phyloP scores from a whole-genome alignment of 768 basidiomycete species.

The Boletellus ananiceps region DNA sequence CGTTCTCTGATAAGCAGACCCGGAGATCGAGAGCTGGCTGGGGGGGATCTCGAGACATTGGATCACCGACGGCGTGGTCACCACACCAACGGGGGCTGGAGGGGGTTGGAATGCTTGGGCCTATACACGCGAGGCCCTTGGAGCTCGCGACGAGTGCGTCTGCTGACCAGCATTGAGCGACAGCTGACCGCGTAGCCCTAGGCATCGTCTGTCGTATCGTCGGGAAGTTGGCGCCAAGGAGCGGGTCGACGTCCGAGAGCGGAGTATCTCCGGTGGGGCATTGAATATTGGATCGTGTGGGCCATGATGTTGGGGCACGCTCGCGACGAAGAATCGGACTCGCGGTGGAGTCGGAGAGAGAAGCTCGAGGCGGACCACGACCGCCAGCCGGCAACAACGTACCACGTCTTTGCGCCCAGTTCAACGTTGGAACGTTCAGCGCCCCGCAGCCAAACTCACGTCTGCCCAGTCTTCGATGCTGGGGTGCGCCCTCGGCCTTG shows the following conservation, averaged over 20 bases:
- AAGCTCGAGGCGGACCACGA: background rate
- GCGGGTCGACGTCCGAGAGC: too few species aligned
- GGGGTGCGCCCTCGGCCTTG: background rate
- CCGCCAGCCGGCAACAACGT: background rate
- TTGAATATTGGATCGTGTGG: background rate
- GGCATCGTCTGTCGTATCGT: too few species aligned
- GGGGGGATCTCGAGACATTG: background rate
- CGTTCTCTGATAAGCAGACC: background rate
- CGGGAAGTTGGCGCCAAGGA: too few species aligned
- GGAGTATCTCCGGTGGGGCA: background rate
- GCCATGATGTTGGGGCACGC: background rate
- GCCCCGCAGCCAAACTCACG: background rate
- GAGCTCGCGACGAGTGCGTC: too few species aligned
- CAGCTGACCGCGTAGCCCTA: too few species aligned
- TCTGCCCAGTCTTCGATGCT: background rate
- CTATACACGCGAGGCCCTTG: too few species aligned
- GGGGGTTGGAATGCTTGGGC: too few species aligned
- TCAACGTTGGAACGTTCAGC: background rate
- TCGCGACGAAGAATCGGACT: background rate
- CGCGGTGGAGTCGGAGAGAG: background rate
- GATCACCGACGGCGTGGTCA: too few species aligned
- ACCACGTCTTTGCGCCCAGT: background rate
- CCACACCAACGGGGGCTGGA: too few species aligned
- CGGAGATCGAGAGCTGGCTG: background rate
- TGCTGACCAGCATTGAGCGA: too few species aligned